Evolutionary conservation across 768 basidiomycete genomes (phyloP).

Genomic region (Lentinula boryana): DNA sequence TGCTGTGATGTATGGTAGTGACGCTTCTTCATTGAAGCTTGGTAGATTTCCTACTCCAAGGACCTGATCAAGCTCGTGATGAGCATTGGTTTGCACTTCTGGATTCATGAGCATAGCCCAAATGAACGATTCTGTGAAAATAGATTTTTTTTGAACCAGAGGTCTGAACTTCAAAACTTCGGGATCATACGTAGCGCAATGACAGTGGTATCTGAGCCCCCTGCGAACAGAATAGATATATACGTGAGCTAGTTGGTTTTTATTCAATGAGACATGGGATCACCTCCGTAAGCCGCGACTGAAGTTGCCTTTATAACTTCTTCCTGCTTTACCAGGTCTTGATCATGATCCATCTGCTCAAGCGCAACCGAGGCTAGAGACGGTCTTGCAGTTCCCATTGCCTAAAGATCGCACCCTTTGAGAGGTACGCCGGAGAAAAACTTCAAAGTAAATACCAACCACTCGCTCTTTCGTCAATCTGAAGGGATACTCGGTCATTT

Average conservation of each 20-base stretch:
- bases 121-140: neutral
- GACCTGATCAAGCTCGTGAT: neutral
- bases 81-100: neutral
- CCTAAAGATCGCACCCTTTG: conserved; percentile 1
- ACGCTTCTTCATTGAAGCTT: neutral
- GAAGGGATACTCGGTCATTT: conserved; percentile 28
- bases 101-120: neutral
- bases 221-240: neutral
- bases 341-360: neutral
- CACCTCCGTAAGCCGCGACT: conserved; percentile 23
- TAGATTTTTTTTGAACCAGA: neutral
- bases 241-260: neutral
- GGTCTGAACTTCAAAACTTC: neutral
- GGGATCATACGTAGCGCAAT: neutral
- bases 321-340: conserved; percentile 7
- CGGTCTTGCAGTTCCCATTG: conserved; percentile 8
- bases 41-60: conserved; percentile 15
- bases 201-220: neutral
- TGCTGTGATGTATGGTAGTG: conserved; percentile 25
- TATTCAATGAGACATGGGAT: neutral
- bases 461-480: conserved; percentile 17
- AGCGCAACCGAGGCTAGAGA: conserved; percentile 8
- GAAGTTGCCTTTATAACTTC: conserved; percentile 4
- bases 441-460: conserved; percentile 11
- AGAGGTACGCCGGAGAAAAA: no score